Base-by-base conservation (phyloP, 2,329 filamentous ascomycete genomes). In the Verruconis gallopava region DNA sequence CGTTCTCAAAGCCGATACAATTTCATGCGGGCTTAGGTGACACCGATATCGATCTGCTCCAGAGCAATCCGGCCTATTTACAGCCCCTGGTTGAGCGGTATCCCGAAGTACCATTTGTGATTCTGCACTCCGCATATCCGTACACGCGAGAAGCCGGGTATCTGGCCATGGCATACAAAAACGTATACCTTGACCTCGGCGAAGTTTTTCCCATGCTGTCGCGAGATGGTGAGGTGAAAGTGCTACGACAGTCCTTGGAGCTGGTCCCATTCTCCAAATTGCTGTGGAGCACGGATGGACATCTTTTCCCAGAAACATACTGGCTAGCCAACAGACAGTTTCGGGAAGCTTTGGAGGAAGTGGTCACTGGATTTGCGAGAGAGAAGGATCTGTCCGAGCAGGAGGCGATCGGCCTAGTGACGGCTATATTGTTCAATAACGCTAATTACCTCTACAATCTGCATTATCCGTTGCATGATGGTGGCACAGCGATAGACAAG, bases 21-120 rank as follows among this genome's bases (percentile, higher is more conserved):
- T 81, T 93, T 48, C 85, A 93, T 52, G 91, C 83, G 0, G 84
- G 84, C 0, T 67, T 91, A 0, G 84, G 85, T 1, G 85, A 91
- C 53, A 82, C 79, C 49, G 84, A 91, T 51, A 80, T 91, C 39
- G 72, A 68, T 3, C 64, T 93, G 19, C 63, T 74, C 2, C 72
- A 71, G 39, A 73, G 83, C 0, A 89, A 85, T 33, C 84, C 85
- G 1, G 74, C 82, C 1, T 77, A 82, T 50, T 63, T 93, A 18
- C 83, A 93, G 52, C 63, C 69, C 0, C 73, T 93, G 44, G 84
- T 91, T 49, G 71, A 77, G 30, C 63, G 69, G 15, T 86, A 81
- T 49, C 72, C 80, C 0, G 65, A 67, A 0, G 74, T 89, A 0
- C 79, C 81, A 0, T 79, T 93, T 42, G 79, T 93, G 2, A 63